Base-by-base conservation (phyloP, 306 rosid species). In the Ammopiptanthus mongolicus region DNA sequence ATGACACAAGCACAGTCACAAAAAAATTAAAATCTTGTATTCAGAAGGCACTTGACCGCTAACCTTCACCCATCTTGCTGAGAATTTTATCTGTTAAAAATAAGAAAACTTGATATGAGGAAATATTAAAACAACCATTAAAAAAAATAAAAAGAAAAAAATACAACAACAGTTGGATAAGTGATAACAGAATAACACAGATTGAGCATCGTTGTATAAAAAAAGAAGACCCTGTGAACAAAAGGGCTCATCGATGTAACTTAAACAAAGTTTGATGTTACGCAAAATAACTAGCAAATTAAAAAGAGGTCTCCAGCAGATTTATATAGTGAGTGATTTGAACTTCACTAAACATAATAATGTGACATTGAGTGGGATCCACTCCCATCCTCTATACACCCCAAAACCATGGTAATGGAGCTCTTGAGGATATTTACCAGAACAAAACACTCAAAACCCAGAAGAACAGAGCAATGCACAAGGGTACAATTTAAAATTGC, bases 1-100 rank as follows among this genome's bases (percentile, higher is more conserved):
- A 86, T 91, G 97, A 89, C 96, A 82, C 86, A 88, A 84, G 88
- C 89, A 87, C 78, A 86, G 84, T 86, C 85, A 85, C 86, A 89
- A 81, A 88, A 72, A 84, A 79, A 80, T 81, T 85, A 91, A 91
- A 81, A 89, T 76, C 96, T 84, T 82, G 97, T 81, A 91, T 77
- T 85, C 88, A 90, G 91, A 91, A 72, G 86, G 74, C 91, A 87
- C 97, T 86, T 78, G 93, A 91, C 93, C 87, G 90, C 98, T 91
- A 91, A 93, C 97, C 98, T 93, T 93, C 98, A 87, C 97, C 98
- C 90, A 93, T 91, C 86, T 91, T 93, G 91, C 96, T 74, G 74
- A 93, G 92, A 77, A 93, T 89, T 86, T 93, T 93, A 90, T 89
- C 98, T 93, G 98, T 82, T 64, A 58, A 59, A 62, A 28, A 57